phyloP scores from a whole-genome alignment of 495 filamentous ascomycete species.

The Tuber aestivum region DNA sequence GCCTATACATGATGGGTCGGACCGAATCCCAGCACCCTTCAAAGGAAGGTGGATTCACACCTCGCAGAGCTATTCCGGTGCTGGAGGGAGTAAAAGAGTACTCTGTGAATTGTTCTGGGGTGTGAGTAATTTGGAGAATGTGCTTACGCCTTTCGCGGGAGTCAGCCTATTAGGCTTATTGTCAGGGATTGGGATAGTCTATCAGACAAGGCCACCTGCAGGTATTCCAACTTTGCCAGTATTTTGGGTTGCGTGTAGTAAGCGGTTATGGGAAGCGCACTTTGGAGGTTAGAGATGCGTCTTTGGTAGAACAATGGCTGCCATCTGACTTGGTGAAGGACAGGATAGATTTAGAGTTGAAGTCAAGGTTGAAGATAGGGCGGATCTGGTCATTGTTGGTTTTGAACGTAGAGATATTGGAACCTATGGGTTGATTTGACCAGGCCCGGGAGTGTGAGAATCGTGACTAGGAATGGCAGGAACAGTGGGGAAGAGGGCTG shows the following conservation, averaged over 20 bases:
- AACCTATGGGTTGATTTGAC: constrained; percentile 23
- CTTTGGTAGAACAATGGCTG: constrained; percentile 52
- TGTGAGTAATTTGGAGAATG: constrained; percentile 74
- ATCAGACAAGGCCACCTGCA: constrained; percentile 54
- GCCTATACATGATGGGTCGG: no score
- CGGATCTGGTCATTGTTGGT: constrained; percentile 21
- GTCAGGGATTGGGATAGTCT: constrained; percentile 58
- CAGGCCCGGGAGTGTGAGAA: constrained; percentile 20
- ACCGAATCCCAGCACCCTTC: background rate
- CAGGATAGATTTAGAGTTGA: constrained; percentile 5
- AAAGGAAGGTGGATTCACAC: constrained; percentile 39
- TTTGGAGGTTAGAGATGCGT: no score
- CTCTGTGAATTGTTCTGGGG: constrained; percentile 55
- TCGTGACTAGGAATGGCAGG: constrained; percentile 25
- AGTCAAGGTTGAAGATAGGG: constrained; percentile 22
- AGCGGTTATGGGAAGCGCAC: no score
- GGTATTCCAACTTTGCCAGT: no score
- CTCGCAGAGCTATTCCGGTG: constrained; percentile 59
- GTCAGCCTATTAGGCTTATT: constrained; percentile 63
- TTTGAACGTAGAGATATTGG: constrained; percentile 19
- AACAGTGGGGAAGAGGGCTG: constrained; percentile 17
- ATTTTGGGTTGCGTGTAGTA: no score
- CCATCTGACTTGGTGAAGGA: constrained; percentile 45
- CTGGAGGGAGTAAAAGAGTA: constrained; percentile 59
- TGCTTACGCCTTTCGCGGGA: constrained; percentile 68